Percentiles rank a stretch among this genome's conserved stretches.
These are phyloP conservation scores for Wallacemonas sp. DNA, from an alignment of 208 protist genomes.

Conservation along the genomic window DNA sequence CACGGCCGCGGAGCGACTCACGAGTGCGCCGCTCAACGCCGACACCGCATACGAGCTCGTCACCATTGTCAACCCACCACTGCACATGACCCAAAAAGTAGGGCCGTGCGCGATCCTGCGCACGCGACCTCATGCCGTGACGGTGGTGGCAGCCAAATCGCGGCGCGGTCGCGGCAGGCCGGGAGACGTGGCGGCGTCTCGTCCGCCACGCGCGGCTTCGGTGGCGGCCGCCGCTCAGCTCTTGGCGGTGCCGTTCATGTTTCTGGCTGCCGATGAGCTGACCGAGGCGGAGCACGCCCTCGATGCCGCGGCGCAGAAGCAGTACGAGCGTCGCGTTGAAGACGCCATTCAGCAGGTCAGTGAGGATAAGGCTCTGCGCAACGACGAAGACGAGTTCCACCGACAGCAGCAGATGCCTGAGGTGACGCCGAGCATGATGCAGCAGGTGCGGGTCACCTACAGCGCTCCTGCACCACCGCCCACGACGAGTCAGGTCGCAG, in stretches of 20 bases:
- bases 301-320: conserved; percentile 66
- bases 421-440: conserved; percentile 35
- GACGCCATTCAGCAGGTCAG: conserved; percentile 40
- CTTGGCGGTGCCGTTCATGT: conserved; percentile 76
- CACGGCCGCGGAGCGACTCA: conserved; percentile 24
- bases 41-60: conserved; percentile 71
- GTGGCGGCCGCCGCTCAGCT: conserved; percentile 21
- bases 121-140: conserved; percentile 6
- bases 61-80: conserved; percentile 69
- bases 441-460: conserved; percentile 31
- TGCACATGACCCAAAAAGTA: conserved; percentile 23
- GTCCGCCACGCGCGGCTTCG: background rate
- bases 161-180: conserved; percentile 15
- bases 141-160: conserved; percentile 17
- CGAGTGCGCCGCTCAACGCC: conserved; percentile 41
- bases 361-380: conserved; percentile 69
- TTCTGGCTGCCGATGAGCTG: conserved; percentile 73
- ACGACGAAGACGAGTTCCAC: conserved; percentile 85
- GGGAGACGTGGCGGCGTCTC: background rate
- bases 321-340: conserved; percentile 65
- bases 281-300: conserved; percentile 77
- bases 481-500: conserved; percentile 43
- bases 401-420: conserved; percentile 73
- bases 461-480: conserved; percentile 67
- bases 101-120: conserved; percentile 54